Evolutionary conservation across 108 stramenopile species (phyloP).

Genomic region (Skeletonema potamos): DNA sequence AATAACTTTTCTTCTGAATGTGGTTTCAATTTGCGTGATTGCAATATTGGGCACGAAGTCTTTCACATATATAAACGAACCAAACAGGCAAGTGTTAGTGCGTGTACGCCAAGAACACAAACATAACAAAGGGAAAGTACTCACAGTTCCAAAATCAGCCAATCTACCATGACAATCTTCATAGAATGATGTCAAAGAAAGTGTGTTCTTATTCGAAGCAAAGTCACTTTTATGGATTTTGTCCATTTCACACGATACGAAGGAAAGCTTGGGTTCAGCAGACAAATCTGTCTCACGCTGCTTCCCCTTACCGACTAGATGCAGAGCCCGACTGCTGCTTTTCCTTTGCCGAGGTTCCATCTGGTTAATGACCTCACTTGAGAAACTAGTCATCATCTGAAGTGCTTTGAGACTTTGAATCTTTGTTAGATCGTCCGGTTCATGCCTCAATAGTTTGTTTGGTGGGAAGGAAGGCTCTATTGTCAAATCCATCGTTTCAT

Average conservation of each 20-base stretch:
- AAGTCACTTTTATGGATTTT: not conserved
- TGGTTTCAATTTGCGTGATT: not conserved
- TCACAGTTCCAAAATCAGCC: not conserved
- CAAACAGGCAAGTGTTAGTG: not conserved
- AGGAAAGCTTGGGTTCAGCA: not conserved
- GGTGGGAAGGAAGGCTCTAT: not conserved
- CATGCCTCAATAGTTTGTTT: constrained; percentile 6
- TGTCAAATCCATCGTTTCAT: not conserved
- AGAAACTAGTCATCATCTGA: not conserved
- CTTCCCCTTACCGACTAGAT: not conserved
- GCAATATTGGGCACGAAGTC: not conserved
- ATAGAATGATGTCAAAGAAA: not conserved
- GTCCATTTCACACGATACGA: not conserved
- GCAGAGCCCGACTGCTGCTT: not conserved
- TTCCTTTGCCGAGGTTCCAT: constrained; percentile 2
- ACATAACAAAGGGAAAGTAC: not conserved
- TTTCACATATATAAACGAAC: not conserved
- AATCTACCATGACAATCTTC: not conserved
- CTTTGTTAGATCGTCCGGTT: constrained; percentile 15
- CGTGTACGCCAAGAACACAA: not conserved
- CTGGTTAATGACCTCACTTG: not conserved
- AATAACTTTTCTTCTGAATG: not conserved
- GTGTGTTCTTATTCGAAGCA: not conserved
- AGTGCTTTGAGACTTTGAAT: constrained; percentile 6
- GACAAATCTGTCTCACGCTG: not conserved